Base-by-base conservation (phyloP, 805 yeast species). In the Hanseniaspora valbyensis region DNA sequence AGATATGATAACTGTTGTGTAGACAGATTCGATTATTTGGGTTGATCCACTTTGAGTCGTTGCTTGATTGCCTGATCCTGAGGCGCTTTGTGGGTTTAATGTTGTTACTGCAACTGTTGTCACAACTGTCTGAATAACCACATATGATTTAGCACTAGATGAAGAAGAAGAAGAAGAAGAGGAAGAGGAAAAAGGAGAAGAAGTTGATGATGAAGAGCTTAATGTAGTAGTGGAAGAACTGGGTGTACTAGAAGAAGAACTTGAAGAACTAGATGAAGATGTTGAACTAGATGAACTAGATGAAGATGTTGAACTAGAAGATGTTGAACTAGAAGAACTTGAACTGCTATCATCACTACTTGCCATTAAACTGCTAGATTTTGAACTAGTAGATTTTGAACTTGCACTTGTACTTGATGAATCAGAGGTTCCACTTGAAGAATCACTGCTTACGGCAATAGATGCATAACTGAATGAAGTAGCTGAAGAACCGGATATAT, bases 21-120 rank as follows among this genome's bases (percentile, higher is more conserved):
- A 45, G 6, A 45, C 25, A 0, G 50, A 45, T 39, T 38, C 22
- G 16, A 45, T 32, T 10, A 21, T 14, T 22, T 18, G 39, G 2
- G 36, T n/a, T 18, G 40, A 38, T 18, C 26, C 26, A 4, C 54
- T 19, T 4, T 43, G 21, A 3, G 53, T 16, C 9, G 50, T n/a
- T 3, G 40, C n/a, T 32, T 19, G 28, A 25, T 28, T 21, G 13
- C 43, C 28, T 10, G 53, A 26, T 7, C 36, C 29, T 22, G 42
- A 38, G 1, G 58, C 54, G 8, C 57, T 42, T 26, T 58, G 19
- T 4, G 59, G 41, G 25, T 37, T 50, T 9, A 55, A 52, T 6
- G 60, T 55, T 10, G 62, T 53, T 16, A 59, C 46, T 14, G 50
- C 49, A 40, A 54, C 37, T 26, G 61, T 52, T 8, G 58, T 56